phyloP scores from a whole-genome alignment of 2,329 filamentous ascomycete genomes.

The Colletotrichum lini region DNA sequence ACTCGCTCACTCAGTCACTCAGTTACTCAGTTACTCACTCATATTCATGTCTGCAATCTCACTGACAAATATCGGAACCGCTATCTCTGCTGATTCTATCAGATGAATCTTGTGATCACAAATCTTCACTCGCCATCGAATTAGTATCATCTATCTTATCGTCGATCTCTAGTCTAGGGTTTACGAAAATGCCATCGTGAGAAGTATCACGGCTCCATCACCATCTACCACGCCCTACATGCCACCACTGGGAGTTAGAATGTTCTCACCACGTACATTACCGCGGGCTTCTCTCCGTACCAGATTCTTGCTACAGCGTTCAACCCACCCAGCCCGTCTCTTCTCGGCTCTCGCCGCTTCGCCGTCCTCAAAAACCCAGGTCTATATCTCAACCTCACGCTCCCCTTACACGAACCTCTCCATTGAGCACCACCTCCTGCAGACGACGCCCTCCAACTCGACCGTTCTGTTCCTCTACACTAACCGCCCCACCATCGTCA shows the following conservation, averaged over 20 bases:
- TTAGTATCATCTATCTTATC: background rate
- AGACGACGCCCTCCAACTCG: conserved; percentile 79
- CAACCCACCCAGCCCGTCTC: background rate
- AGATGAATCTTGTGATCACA: background rate
- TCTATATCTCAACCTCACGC: conserved; percentile 78
- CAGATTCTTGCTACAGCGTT: too few species aligned
- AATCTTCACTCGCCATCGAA: rapidly evolving
- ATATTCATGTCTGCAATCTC: conserved; percentile 48
- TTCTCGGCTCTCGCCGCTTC: conserved; percentile 53
- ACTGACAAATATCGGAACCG: conserved; percentile 18
- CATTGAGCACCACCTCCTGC: conserved; percentile 91
- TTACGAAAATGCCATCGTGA: conserved; percentile 18
- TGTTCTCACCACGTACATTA: conserved; percentile 17
- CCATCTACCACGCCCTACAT: background rate
- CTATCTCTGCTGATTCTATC: background rate
- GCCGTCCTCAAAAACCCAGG: conserved; percentile 68
- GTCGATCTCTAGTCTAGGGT: background rate
- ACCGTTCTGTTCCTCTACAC: conserved; percentile 89
- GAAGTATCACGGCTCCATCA: background rate
- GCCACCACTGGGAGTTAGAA: background rate
- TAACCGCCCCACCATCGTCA: conserved; percentile 88
- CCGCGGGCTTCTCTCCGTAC: background rate
- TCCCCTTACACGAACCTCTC: conserved; percentile 93
- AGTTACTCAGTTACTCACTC: conserved; percentile 2
- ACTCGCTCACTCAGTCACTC: conserved; percentile 10